Conservation (phyloP, 441 rosid species). For the Mallotus repandus region DNA sequence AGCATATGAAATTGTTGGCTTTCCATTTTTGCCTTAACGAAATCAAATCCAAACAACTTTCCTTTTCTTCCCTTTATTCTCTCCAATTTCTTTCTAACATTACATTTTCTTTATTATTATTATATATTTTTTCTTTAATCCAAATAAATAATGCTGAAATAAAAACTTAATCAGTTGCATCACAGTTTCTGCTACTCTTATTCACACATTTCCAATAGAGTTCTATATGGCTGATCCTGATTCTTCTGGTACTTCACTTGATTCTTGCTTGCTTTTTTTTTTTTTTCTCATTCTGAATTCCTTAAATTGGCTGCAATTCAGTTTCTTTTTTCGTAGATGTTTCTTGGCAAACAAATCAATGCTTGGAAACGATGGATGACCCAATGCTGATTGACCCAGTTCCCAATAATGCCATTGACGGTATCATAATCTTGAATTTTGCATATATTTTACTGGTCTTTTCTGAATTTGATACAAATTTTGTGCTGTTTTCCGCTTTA, state of each 20-base stretch:
- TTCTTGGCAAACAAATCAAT: constrained; percentile 27
- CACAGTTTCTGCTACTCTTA: too few species aligned
- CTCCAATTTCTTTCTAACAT: too few species aligned
- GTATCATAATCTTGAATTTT: constrained; percentile 17
- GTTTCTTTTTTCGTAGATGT: constrained; percentile 24
- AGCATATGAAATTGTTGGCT: background rate
- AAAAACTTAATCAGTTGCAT: too few species aligned
- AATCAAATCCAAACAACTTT: background rate
- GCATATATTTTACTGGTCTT: background rate
- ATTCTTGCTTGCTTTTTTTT: background rate
- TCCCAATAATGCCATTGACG: constrained; percentile 27
- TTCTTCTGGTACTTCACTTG: constrained; percentile 6
- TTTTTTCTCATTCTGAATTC: background rate
- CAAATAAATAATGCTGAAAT: too few species aligned
- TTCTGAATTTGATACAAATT: background rate
- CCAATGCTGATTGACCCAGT: constrained; percentile 20
- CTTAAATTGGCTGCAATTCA: background rate
- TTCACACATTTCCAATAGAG: too few species aligned
- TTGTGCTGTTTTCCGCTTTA: background rate
- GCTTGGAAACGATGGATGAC: constrained; percentile 14
- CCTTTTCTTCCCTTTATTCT: background rate
- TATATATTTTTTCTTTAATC: too few species aligned
- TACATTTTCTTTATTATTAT: too few species aligned
- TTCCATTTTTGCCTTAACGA: constrained; percentile 15
- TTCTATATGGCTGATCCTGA: constrained; percentile 37